Base-by-base conservation (phyloP, 805 yeast genomes). In the Ogataea henricii region DNA sequence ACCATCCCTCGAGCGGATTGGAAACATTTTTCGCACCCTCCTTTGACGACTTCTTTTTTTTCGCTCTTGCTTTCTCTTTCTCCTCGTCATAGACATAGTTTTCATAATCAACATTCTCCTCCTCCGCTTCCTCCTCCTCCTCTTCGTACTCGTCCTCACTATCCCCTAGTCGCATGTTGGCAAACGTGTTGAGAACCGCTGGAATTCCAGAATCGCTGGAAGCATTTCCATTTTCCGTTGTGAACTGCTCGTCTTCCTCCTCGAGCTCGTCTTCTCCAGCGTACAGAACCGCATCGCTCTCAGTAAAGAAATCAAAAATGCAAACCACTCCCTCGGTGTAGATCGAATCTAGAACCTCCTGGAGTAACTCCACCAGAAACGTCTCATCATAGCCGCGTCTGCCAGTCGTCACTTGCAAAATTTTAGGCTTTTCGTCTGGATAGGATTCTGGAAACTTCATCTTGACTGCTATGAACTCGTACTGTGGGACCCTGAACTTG, bases 221-320 rank as follows among this genome's bases (percentile, higher is more conserved):
- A 3, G 45, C 47, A 18, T 56, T 64, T 14, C 49, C 54, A 6
- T 13, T 17, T 49, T 8, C 52, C 56, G 54, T 59, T 59, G 40
- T 52, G 61, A 27, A 4, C 5, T 13, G 30, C n/a, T 27, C 30
- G 16, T 67, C 65, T 9, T 56, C 56, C 21, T 55, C 60, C 20
- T 51, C 58, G 5, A 57, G 63, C 5, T 54, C 65, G 45, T 60
- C 72, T 38, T 64, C 69, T 10, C 59, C 66, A 52, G 63, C 65
- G 43, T 71, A 68, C 33, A 81, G 63, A 20, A 83, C 68, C 37
- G 78, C 78, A 47, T 81, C 87, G 33, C 85, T 65, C 56, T 86
- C 95, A 0, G 82, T 73, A 33, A 89, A 69, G 51, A 89, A 78
- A 53, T 89, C 96, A 69, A 87, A 92, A 4, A 91, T 64, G 48